Evolutionary conservation across 164 flowering plant species (phyloP).

Genomic region (Tetrastigma voinierianum): DNA sequence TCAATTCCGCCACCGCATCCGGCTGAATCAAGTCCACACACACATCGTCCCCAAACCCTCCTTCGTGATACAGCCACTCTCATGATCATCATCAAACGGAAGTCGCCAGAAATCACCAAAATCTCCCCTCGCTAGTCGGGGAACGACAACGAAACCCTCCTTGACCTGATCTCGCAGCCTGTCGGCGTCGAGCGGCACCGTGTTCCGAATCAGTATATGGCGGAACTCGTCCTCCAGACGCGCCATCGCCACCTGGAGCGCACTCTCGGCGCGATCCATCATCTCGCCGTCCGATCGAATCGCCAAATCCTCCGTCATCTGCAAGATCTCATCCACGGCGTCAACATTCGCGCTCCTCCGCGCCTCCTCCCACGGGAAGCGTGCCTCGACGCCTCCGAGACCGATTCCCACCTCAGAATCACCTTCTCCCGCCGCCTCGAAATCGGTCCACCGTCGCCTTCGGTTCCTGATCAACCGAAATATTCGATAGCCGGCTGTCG

Average conservation of each 20-base stretch:
- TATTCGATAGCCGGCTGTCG: slow-evolving; percentile 40
- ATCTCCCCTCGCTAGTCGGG: slow-evolving; percentile 26
- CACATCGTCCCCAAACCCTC: slow-evolving; percentile 50
- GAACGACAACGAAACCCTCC: slow-evolving; percentile 54
- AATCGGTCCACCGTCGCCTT: slow-evolving; percentile 5
- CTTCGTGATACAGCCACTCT: slow-evolving; percentile 34
- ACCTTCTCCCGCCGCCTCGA: slow-evolving; percentile 41
- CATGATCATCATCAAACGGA: slow-evolving; percentile 33
- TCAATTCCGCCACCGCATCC: slow-evolving; percentile 53
- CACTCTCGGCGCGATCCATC: slow-evolving; percentile 35
- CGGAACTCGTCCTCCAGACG: slow-evolving; percentile 47
- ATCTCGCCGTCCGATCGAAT: slow-evolving; percentile 14
- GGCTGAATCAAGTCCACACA: slow-evolving; percentile 59
- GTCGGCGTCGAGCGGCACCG: slow-evolving; percentile 46
- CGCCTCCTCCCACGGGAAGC: slow-evolving; percentile 29
- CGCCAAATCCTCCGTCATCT: slow-evolving; percentile 17
- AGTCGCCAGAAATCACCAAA: slow-evolving; percentile 28
- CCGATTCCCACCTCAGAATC: slow-evolving; percentile 27
- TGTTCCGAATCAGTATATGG: slow-evolving; percentile 28
- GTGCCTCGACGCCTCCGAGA: slow-evolving; percentile 12
- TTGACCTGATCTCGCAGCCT: slow-evolving; percentile 58
- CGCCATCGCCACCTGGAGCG: slow-evolving; percentile 43
- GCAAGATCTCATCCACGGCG: slow-evolving; percentile 37
- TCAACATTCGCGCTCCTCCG: slow-evolving; percentile 27
- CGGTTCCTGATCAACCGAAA: slow-evolving; percentile 20